Percentiles rank a stretch among this genome's conserved stretches.
phyloP scores from a whole-genome alignment of 164 flowering plant genomes.

The Platanus orientalis region DNA sequence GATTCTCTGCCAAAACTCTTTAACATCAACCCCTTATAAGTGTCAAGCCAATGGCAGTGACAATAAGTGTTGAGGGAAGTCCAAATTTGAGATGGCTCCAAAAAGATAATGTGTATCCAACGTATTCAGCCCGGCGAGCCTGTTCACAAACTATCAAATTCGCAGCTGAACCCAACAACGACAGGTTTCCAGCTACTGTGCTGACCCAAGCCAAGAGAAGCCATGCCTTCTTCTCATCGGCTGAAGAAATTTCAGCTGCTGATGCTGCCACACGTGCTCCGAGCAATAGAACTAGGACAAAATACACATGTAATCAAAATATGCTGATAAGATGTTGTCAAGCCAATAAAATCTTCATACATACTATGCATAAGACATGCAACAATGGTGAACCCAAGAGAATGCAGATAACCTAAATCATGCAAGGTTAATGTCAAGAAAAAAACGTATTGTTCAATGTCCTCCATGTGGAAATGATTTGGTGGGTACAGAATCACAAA shows the following conservation, averaged over 20 bases:
- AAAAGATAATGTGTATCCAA: constrained; percentile 55
- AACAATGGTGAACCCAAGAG: no score
- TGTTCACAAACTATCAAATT: constrained; percentile 88
- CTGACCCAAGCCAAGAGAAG: constrained; percentile 83
- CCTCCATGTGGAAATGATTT: no score
- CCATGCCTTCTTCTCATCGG: constrained; percentile 68
- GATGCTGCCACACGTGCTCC: constrained; percentile 75
- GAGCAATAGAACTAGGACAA: constrained; percentile 52
- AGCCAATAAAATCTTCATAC: no score
- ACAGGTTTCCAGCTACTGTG: constrained; percentile 79
- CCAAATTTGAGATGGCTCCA: constrained; percentile 76
- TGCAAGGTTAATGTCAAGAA: no score
- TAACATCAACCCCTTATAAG: constrained; percentile 39
- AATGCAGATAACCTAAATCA: no score
- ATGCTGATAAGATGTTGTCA: no score
- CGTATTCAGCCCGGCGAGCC: constrained; percentile 41
- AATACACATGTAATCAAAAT: not conserved
- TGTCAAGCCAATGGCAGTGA: constrained; percentile 63
- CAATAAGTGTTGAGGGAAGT: constrained; percentile 64
- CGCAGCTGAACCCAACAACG: constrained; percentile 88
- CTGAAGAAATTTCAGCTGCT: constrained; percentile 48
- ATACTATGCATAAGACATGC: no score
- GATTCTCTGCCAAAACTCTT: not conserved
- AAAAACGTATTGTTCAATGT: no score
- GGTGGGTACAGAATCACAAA: no score